Evolutionary conservation across 2,329 filamentous ascomycete genomes (phyloP).

Genomic region (Aureobasidium sp.): DNA sequence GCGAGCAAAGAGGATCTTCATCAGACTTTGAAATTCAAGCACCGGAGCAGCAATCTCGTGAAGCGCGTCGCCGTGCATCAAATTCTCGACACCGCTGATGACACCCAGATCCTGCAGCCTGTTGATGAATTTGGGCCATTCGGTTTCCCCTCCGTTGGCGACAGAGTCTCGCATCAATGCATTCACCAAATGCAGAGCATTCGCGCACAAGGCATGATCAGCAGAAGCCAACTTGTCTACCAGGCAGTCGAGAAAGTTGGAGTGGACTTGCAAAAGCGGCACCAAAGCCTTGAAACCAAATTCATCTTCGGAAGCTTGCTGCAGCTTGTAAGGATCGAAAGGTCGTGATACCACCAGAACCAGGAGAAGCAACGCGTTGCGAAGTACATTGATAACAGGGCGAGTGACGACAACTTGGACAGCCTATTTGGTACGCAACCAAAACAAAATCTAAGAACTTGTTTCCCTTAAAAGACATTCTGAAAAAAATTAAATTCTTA

Average conservation of each 20-base stretch:
- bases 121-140: constrained; percentile 96
- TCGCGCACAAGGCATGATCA: constrained; percentile 91
- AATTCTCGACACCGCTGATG: constrained; percentile 76
- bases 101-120: constrained; percentile 84
- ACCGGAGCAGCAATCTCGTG: constrained; percentile 85
- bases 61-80: constrained; percentile 90
- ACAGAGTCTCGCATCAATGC: constrained; percentile 88
- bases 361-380: constrained; percentile 93
- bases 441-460: constrained; percentile 11
- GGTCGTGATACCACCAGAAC: constrained; percentile 88
- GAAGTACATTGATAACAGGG: constrained; percentile 91
- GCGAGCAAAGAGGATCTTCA: constrained; percentile 62
- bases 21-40: constrained; percentile 85
- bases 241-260: constrained; percentile 89
- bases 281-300: constrained; percentile 89
- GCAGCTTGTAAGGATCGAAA: constrained; percentile 23
- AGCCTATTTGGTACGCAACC: constrained; percentile 36
- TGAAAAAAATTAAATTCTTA: constrained; percentile 31
- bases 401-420: constrained; percentile 92
- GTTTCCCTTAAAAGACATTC: not conserved
- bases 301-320: constrained; percentile 46
- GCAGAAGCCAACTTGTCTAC: constrained; percentile 86
- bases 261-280: constrained; percentile 81
- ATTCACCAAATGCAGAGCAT: constrained; percentile 91
- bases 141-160: constrained; percentile 63